Percentiles rank a stretch among this genome's conserved stretches.
Evolutionary conservation across 2,329 filamentous ascomycete species (phyloP).

Genomic region (Colletotrichum navitas): DNA sequence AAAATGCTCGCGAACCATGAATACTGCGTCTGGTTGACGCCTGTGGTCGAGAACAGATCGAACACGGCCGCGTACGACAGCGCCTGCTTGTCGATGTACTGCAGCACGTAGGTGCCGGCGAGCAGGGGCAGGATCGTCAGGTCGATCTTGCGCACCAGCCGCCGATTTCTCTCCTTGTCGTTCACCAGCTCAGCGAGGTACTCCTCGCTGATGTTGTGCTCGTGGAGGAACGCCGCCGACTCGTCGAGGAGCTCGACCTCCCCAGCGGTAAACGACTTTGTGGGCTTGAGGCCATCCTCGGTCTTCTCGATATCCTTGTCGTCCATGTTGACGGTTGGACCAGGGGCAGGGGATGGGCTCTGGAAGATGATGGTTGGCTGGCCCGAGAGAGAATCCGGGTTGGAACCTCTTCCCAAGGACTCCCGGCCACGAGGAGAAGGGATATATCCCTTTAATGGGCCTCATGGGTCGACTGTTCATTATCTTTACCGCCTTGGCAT

Average conservation of each 20-base stretch:
- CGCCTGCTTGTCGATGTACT: slow-evolving; percentile 69
- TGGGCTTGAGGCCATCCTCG: slow-evolving; percentile 39
- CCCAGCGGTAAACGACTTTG: slow-evolving; percentile 35
- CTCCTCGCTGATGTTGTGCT: slow-evolving; percentile 58
- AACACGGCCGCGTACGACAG: slow-evolving; percentile 68
- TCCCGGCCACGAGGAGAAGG: neutral
- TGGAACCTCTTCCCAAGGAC: neutral
- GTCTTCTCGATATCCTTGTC: slow-evolving; percentile 30
- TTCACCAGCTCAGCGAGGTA: slow-evolving; percentile 59
- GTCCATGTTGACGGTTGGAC: slow-evolving; percentile 13
- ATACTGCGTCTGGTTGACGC: slow-evolving; percentile 62
- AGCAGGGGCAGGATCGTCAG: slow-evolving; percentile 64
- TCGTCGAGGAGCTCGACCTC: slow-evolving; percentile 57
- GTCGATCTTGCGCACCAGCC: slow-evolving; percentile 61
- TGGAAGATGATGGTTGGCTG: neutral
- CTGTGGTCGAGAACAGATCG: slow-evolving; percentile 63
- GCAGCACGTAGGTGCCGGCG: slow-evolving; percentile 62
- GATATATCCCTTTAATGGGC: slow-evolving; percentile 26
- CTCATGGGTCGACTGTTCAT: slow-evolving; percentile 24
- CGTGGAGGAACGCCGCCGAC: slow-evolving; percentile 61
- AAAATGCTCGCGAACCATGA: slow-evolving; percentile 68
- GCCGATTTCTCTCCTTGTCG: slow-evolving; percentile 52
- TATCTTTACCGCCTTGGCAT: slow-evolving; percentile 22
- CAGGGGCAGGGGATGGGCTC: neutral
- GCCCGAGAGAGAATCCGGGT: neutral